These are phyloP conservation scores for Blastomyces parvus DNA, from an alignment of 2,329 filamentous ascomycete species.

Conservation along the genomic window DNA sequence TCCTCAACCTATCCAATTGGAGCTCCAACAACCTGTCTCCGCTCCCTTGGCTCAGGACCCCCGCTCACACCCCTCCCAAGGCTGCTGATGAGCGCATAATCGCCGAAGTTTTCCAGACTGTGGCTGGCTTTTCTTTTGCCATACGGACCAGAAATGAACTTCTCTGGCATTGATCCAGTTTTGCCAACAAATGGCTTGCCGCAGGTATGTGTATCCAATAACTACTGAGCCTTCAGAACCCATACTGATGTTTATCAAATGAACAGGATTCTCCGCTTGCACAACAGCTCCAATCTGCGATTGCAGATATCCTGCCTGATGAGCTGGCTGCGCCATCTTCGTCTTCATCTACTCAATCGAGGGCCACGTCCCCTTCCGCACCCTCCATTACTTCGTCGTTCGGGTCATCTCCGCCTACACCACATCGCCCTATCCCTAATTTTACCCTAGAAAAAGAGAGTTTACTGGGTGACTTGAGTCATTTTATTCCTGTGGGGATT, in stretches of 20 bases:
- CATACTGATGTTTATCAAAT: not conserved
- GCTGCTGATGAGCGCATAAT: not conserved
- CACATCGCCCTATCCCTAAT: not conserved
- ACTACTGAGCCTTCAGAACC: not conserved
- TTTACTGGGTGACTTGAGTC: slow-evolving; percentile 14
- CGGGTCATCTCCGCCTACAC: not conserved
- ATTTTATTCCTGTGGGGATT: slow-evolving; percentile 28
- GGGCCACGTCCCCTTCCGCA: not conserved
- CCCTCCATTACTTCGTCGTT: not conserved
- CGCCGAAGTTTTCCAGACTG: not conserved
- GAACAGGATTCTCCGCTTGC: not conserved
- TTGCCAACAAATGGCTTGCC: not conserved
- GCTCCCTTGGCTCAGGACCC: not conserved
- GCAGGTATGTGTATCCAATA: not conserved
- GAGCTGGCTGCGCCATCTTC: not conserved
- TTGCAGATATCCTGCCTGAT: not conserved
- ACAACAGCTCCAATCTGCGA: slow-evolving; percentile 5
- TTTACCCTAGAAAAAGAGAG: slow-evolving; percentile 9
- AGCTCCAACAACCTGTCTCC: not conserved
- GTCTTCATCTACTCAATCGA: not conserved
- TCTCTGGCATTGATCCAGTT: not conserved
- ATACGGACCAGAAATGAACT: not conserved
- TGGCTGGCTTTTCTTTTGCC: not conserved
- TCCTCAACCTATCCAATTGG: not conserved
- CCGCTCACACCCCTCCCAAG: not conserved